Evolutionary conservation across 768 basidiomycete species (phyloP), one percentile per base, ranked within the genome.

Genomic region (Fomitopsis serialis): DNA sequence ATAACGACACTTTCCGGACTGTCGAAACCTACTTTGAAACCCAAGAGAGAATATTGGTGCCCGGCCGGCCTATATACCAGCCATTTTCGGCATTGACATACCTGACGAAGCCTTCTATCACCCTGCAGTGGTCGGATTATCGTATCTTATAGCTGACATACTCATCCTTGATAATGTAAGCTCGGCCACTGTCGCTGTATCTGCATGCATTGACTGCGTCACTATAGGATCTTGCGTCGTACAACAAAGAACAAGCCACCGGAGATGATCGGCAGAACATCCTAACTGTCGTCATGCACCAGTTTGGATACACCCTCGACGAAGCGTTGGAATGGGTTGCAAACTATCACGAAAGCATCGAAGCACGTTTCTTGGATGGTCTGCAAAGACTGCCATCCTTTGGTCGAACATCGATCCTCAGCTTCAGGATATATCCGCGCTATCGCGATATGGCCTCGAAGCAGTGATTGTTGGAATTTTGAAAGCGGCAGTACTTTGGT

Each of bases 121-220:
- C 61, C 70, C 78, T 13, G 66, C 57, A 21, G 78, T 87, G 61
- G 67, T 70, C 58, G 72, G 73, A 43, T 72, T 80, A 11, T 78
- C 79, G 57, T 75, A 71, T 62, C 76, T 77, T 9, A 79, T 78
- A 17, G 74, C 74, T 32, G 85, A 88, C 62, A 70, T 84, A 53
- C 77, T 87, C 48, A 80, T 79, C 62, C 82, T 79, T 78, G 70
- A 82, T 24, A 87, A 87, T 63, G 85, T 86, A 56, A 61, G 78
- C 68, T 29, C 12, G 34, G 9, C 42, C 27, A 21, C 12, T 9
- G 15, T 24, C 27, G 21, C 25, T 35, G 17, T 7, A 13, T 27
- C 36, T 15, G 24, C 25, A n/a, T 32, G n/a, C 25, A 10, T 17
- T 53, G 35, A 42, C 37, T 12, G 11, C 22, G 15, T 8, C 11